Conservation (phyloP, 345 rosid genomes). For the Microcos paniculata region DNA sequence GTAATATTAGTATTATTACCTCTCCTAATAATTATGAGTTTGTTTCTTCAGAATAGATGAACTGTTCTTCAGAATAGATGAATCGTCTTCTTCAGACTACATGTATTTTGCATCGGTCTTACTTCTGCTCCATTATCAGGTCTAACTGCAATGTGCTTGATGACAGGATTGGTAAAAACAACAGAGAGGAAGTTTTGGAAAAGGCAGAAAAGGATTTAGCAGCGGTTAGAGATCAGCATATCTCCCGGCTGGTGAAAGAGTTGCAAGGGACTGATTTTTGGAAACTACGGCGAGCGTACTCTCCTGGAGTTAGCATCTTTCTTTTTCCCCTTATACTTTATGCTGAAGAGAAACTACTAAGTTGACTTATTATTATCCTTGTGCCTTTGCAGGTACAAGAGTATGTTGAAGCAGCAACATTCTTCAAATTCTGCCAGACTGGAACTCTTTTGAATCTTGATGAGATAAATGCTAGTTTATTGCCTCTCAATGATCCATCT, state of each 20-base stretch:
- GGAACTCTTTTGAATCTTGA: constrained; percentile 68
- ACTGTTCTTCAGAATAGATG: too few species aligned
- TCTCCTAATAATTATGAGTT: background rate
- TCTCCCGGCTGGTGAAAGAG: constrained; percentile 72
- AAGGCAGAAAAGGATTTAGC: constrained; percentile 86
- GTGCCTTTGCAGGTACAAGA: constrained; percentile 74
- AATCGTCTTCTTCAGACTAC: too few species aligned
- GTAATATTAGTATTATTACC: constrained; percentile 45
- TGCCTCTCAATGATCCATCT: constrained; percentile 67
- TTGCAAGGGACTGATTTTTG: constrained; percentile 86
- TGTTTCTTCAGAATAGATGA: background rate
- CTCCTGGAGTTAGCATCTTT: constrained; percentile 86
- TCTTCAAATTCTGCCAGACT: constrained; percentile 73
- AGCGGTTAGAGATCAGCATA: constrained; percentile 54
- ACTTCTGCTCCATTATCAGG: background rate
- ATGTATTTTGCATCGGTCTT: constrained; percentile 3
- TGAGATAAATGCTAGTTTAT: constrained; percentile 66
- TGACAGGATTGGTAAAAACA: constrained; percentile 64
- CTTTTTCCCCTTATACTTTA: constrained; percentile 1
- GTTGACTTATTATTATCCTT: constrained; percentile 1
- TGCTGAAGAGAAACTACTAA: background rate
- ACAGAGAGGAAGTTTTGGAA: constrained; percentile 67
- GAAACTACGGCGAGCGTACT: constrained; percentile 88
- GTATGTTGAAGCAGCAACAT: constrained; percentile 92
- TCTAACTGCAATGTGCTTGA: constrained; percentile 7